Conservation (phyloP, 352 stramenopile genomes). For the Detonula confervacea region DNA sequence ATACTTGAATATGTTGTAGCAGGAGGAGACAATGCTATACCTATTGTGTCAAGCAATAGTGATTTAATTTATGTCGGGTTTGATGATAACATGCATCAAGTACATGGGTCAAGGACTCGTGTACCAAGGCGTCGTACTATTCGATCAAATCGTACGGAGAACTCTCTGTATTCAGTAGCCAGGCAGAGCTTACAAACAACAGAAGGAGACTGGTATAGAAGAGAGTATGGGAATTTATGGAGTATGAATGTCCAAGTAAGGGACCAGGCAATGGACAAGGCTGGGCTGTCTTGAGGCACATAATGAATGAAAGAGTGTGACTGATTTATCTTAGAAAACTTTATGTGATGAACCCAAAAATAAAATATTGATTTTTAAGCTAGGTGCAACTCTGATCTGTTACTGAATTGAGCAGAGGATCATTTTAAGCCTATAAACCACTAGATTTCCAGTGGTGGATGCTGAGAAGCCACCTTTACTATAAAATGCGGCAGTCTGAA, state of each 20-base stretch:
- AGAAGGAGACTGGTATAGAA: conserved; percentile 5
- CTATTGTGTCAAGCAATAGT: conserved; percentile 5
- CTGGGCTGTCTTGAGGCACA: background rate
- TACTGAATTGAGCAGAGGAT: background rate
- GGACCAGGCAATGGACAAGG: background rate
- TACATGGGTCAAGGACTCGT: conserved; percentile 5
- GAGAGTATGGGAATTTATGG: background rate
- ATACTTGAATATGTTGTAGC: conserved; percentile 1
- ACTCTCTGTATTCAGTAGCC: background rate
- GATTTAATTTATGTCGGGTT: conserved; percentile 5
- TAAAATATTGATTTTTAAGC: conserved; percentile 1
- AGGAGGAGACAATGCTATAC: background rate
- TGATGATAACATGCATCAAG: conserved; percentile 10
- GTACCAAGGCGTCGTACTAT: conserved; percentile 1
- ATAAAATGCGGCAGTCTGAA: background rate
- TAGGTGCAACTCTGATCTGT: background rate
- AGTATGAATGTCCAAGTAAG: background rate
- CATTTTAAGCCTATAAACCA: conserved; percentile 3
- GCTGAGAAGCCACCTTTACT: background rate
- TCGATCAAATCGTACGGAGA: background rate
- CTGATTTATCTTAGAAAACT: background rate
- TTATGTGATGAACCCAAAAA: conserved; percentile 1
- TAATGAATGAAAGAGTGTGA: background rate
- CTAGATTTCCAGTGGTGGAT: background rate
- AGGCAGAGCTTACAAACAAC: background rate